Base-by-base conservation (phyloP, 805 yeast genomes). In the Schwanniomyces vanrijiae region DNA sequence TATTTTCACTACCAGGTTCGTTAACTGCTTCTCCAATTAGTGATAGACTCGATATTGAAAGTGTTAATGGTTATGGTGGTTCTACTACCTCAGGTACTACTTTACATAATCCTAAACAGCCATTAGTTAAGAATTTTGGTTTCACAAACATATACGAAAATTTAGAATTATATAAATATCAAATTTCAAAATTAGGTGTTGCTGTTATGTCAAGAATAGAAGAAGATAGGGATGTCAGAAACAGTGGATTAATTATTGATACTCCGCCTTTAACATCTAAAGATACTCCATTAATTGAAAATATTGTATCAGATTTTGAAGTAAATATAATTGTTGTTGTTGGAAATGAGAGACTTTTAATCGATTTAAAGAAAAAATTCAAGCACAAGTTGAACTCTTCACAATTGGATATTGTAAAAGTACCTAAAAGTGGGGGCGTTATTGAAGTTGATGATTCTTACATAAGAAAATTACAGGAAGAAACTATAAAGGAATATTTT, bases 71-170 rank as follows among this genome's bases (percentile, higher is more conserved):
- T 72, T 96, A 96, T 51, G 88, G 89, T 41, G 81, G 87, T 20
- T 75, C 83, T 50, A 81, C 90, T 0, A 73, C 77, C 4, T 83
- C 88, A 9, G 94, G 95, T 37, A 82, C 88, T 1, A 82, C 91
- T 1, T 71, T 77, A 50, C 82, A 86, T 52, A 91, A 88, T 62
- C 88, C 88, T n/a, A 88, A 89, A 62, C 95, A 89, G 64, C 97
- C 98, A 0, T 63, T 86, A n/a, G 92, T 87, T 7, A 84, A 86
- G 57, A 83, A 78, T 57, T 90, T 75, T 65, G 99, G 98, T 0
- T 75, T 84, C 44, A 88, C 84, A 42, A 66, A 71, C 31, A 73
- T 81, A 10, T 54, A 66, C 1, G 84, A 81, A 10, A 90, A 90
- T 61, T 61, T 77, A 37, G 77, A 75, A 37, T 72, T 77, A 44